Base-by-base conservation (phyloP, 768 basidiomycete genomes). In the Xerocomus potaroensis region DNA sequence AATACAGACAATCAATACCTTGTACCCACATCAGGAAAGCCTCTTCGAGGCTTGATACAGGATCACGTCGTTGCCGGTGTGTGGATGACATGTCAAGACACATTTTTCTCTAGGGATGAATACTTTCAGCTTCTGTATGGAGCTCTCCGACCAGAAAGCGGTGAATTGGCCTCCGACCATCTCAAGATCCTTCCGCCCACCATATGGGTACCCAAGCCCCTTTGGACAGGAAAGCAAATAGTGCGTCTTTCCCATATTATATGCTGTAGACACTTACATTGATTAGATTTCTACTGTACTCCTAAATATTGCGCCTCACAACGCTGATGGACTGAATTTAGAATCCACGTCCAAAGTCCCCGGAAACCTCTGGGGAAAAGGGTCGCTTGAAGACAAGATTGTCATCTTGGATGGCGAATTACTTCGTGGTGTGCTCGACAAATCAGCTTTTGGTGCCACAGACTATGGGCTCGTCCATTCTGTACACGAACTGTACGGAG, bases 161-260 rank as follows among this genome's bases (percentile, higher is more conserved):
- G 87, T 54, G 72, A 74, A 14, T 70, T 70, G 12, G 67, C 75
- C 29, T 65, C 72, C 30, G 74, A 72, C 41, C 80, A 81, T 21
- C 72, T 99, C 39, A 60, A 80, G 42, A 97, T 91, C 5, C 65
- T 98, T 8, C 90, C 94, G 2, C 96, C 96, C 2, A 74, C 94
- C 6, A 85, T 99, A 43, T 92, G 89, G 87, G 91, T 85, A 66
- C 96, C 96, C 0, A 73, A 69, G 52, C 83, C 92, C 1, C 69
- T 95, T 38, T 99, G 96, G 96, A 98, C 95, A 0, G 96, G 96
- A 36, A 99, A 99, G 63, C 96, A 99, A 68, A 83, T 98, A 36
- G 91, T 95, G 58, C 67, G 84, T 38, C 24, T 18, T 36, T 47
- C n/a, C n/a, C 40, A 8, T 16, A 16, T 8, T 30, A 18, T 19